These are phyloP conservation scores for Claviceps fusiformis DNA, from an alignment of 2,329 filamentous ascomycete genomes.

Conservation along the genomic window DNA sequence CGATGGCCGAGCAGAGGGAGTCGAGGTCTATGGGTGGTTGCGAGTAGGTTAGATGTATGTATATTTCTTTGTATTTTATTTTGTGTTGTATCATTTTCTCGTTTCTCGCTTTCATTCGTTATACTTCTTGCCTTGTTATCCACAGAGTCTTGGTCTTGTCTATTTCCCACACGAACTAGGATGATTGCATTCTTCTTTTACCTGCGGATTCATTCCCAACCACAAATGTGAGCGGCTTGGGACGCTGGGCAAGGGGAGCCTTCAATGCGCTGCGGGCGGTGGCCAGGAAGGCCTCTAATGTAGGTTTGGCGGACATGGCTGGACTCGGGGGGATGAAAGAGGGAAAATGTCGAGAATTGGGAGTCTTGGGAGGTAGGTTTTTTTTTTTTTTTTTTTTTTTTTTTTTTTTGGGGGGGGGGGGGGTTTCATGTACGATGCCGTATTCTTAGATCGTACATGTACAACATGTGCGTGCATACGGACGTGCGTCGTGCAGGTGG, in stretches of 20 bases:
- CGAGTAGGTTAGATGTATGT: not conserved
- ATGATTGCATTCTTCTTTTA: constrained; percentile 11
- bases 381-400: not conserved
- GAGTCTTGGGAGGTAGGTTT: no score
- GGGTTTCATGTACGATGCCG: no score
- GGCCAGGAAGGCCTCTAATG: constrained; percentile 37
- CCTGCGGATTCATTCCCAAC: constrained; percentile 57
- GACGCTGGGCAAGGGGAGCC: constrained; percentile 28
- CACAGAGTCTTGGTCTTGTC: no score
- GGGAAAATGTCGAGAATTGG: not conserved
- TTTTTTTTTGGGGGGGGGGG: not conserved
- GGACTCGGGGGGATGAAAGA: not conserved
- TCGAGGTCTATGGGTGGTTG: constrained; percentile 50
- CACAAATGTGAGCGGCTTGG: constrained; percentile 43
- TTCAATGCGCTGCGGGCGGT: constrained; percentile 34
- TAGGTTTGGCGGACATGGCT: constrained; percentile 20
- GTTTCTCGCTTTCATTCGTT: no score
- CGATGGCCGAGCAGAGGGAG: constrained; percentile 60
- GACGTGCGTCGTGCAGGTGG: no score
- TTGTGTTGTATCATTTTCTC: not conserved
- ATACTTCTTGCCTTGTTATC: no score
- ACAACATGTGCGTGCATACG: no score
- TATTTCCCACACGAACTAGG: not conserved
- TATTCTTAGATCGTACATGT: no score
- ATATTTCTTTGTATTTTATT: not conserved